Percentiles rank a stretch among this genome's conserved stretches.
These are phyloP conservation scores for Phytopythium montanum DNA, from an alignment of 352 stramenopile species.

Conservation along the genomic window DNA sequence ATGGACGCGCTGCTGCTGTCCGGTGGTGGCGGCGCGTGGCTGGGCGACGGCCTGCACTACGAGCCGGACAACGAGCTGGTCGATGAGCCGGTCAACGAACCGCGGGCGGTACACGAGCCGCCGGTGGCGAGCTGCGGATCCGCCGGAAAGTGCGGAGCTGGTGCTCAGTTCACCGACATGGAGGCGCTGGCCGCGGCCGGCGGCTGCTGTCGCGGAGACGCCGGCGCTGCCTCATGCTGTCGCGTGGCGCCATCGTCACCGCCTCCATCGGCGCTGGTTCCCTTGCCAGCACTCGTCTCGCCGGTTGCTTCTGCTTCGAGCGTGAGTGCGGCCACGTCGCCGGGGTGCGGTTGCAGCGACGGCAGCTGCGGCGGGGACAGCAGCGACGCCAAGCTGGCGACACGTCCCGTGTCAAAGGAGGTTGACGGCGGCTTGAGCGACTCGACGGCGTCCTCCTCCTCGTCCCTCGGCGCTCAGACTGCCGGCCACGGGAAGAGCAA, in stretches of 20 bases:
- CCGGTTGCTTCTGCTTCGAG: neutral
- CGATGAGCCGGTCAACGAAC: too few species aligned
- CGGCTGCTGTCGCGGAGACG: slow-evolving; percentile 13
- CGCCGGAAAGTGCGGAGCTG: neutral
- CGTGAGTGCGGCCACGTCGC: neutral
- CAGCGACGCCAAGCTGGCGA: neutral
- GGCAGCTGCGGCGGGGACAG: neutral
- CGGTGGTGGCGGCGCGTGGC: slow-evolving; percentile 6
- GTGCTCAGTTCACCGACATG: slow-evolving; percentile 3
- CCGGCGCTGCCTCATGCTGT: neutral
- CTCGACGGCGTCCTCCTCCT: slow-evolving; percentile 2
- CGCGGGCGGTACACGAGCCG: too few species aligned
- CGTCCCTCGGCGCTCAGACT: neutral
- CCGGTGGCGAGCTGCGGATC: neutral
- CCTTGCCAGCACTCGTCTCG: neutral
- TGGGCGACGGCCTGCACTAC: slow-evolving; percentile 8
- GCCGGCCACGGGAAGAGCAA: neutral
- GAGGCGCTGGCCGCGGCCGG: slow-evolving; percentile 5
- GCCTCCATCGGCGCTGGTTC: neutral
- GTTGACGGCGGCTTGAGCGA: slow-evolving; percentile 1
- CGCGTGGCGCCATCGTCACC: neutral
- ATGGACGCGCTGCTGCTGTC: slow-evolving; percentile 16
- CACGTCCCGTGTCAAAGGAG: neutral
- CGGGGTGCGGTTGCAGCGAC: neutral
- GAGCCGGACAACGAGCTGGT: neutral